Evolutionary conservation across 345 rosid species (phyloP).

Genomic region (Salix udensis): DNA sequence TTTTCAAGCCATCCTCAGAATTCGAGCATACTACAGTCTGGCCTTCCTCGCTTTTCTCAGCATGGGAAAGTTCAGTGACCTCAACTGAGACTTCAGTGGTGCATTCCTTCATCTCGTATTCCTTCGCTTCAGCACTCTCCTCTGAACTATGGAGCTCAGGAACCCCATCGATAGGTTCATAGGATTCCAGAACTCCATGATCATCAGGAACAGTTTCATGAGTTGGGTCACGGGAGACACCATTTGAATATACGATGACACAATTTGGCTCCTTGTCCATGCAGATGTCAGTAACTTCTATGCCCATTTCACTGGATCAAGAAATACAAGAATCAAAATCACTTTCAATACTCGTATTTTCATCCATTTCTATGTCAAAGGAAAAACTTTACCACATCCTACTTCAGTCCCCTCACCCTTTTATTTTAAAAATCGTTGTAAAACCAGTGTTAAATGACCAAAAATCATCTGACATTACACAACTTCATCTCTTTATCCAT

Average conservation of each 20-base stretch:
- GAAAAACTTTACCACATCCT: not conserved
- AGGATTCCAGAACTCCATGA: conserved; percentile 36
- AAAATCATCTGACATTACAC: conserved; percentile 1
- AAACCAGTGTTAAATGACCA: conserved; percentile 6
- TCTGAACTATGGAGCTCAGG: conserved; percentile 43
- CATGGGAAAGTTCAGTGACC: conserved; percentile 26
- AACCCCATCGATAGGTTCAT: conserved; percentile 40
- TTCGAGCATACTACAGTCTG: conserved; percentile 23
- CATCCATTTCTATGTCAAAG: not conserved
- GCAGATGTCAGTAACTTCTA: conserved; percentile 60
- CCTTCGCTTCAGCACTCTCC: conserved; percentile 60
- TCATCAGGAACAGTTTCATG: conserved; percentile 41
- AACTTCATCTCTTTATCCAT: not conserved
- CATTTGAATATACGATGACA: conserved; percentile 46
- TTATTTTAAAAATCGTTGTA: not conserved
- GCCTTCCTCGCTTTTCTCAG: conserved; percentile 31
- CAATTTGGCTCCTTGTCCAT: conserved; percentile 79
- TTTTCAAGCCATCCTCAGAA: conserved; percentile 20
- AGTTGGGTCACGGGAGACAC: conserved; percentile 39
- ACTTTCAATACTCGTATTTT: conserved; percentile 1
- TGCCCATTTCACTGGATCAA: conserved; percentile 42
- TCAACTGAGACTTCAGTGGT: conserved; percentile 50
- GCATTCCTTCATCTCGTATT: conserved; percentile 81
- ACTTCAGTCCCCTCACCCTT: not conserved
- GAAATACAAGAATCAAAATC: conserved; percentile 7